Conservation (phyloP, 495 filamentous ascomycete species). For the Oidiodendron maius region DNA sequence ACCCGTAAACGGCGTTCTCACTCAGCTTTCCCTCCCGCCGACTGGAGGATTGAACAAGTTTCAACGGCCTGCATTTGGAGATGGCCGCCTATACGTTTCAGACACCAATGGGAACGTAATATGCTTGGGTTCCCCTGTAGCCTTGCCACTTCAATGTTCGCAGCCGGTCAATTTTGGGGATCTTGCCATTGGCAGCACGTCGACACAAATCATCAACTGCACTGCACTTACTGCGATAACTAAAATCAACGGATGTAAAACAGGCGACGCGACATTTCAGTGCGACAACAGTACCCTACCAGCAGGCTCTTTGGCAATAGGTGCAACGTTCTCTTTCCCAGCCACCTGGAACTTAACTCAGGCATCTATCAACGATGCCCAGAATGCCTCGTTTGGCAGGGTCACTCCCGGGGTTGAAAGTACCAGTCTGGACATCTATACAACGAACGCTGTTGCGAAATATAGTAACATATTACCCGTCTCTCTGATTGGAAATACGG, state of each 20-base stretch:
- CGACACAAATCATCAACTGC: constrained; percentile 26
- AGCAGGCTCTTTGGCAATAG: constrained; percentile 21
- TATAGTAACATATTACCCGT: constrained; percentile 28
- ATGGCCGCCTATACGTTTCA: constrained; percentile 38
- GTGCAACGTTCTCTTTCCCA: constrained; percentile 28
- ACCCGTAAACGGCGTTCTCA: constrained; percentile 32
- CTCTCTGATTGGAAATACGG: constrained; percentile 26
- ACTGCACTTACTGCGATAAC: constrained; percentile 28
- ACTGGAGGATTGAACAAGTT: constrained; percentile 38
- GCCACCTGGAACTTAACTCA: constrained; percentile 34
- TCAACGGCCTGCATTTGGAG: constrained; percentile 40
- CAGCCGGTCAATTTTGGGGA: constrained; percentile 37
- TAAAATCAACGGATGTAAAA: constrained; percentile 23
- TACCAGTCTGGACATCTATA: constrained; percentile 23
- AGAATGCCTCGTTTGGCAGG: constrained; percentile 22
- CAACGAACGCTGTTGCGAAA: constrained; percentile 26
- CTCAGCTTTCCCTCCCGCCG: constrained; percentile 30
- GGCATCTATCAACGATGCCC: constrained; percentile 26
- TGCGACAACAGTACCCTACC: constrained; percentile 29
- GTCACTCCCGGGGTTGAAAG: constrained; percentile 25
- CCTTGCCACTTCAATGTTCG: constrained; percentile 32
- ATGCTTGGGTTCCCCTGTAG: constrained; percentile 37
- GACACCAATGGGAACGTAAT: constrained; percentile 31
- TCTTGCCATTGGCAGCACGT: constrained; percentile 26
- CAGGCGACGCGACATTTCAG: constrained; percentile 22